These are phyloP conservation scores for Gaultheria prostrata DNA, from an alignment of 148 eudicot genomes.

Conservation along the genomic window DNA sequence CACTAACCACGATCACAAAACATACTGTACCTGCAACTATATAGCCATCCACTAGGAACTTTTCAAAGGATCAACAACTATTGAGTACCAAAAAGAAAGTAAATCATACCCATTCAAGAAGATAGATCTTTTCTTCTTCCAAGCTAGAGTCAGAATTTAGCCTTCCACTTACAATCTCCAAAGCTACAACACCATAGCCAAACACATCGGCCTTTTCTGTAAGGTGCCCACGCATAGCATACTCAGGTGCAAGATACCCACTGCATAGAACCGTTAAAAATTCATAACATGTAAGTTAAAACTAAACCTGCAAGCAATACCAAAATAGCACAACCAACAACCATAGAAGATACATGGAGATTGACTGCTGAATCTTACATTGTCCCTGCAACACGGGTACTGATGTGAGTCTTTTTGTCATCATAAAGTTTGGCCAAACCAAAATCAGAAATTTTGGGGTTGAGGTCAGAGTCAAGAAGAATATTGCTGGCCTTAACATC, in stretches of 20 bases:
- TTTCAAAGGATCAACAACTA: not conserved
- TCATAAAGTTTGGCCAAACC: conserved; percentile 93
- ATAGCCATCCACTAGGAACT: not conserved
- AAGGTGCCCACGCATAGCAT: conserved; percentile 90
- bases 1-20: not conserved
- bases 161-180: conserved; percentile 83
- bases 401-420: conserved; percentile 83
- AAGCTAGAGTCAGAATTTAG: conserved; percentile 53
- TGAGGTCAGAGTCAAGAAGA: conserved; percentile 76
- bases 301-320: not conserved
- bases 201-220: conserved; percentile 94
- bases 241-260: conserved; percentile 97
- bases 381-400: conserved; percentile 95
- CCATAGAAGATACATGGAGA: not conserved
- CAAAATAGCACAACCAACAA: not conserved
- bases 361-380: conserved; percentile 45
- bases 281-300: not conserved
- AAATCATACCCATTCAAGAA: conserved; percentile 82
- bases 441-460: conserved; percentile 93
- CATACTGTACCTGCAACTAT: not conserved
- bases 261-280: conserved; percentile 31
- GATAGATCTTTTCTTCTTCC: conserved; percentile 55
- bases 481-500: conserved; percentile 94
- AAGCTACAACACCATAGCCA: conserved; percentile 81
- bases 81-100: conserved; percentile 2